Percentiles rank a stretch among this genome's conserved stretches.
Conservation (phyloP, 2,329 filamentous ascomycete genomes). For the Colletotrichum higginsianum region DNA sequence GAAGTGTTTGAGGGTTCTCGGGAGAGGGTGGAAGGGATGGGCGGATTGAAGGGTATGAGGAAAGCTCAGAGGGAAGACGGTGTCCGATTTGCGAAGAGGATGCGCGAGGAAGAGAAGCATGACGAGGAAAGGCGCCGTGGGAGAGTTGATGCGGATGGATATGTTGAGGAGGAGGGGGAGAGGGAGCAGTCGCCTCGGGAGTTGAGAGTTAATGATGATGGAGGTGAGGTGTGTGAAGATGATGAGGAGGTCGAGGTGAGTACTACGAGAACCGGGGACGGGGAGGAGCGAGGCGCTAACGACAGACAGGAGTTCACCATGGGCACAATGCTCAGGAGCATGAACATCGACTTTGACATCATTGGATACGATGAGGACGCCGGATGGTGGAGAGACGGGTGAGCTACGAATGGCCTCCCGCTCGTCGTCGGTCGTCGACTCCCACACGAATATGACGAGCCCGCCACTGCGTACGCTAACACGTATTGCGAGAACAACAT, state of each 20-base stretch:
- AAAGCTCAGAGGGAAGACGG: constrained; percentile 42
- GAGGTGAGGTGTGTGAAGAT: background rate
- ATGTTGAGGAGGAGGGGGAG: background rate
- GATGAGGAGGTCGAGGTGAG: constrained; percentile 18
- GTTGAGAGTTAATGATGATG: constrained; percentile 6
- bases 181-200: background rate
- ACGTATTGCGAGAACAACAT: background rate
- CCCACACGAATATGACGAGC: too few species aligned
- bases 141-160: background rate
- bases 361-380: constrained; percentile 44
- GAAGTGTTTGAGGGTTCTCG: constrained; percentile 38
- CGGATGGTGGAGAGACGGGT: constrained; percentile 41
- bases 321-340: constrained; percentile 43
- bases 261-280: background rate
- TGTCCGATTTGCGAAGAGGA: constrained; percentile 52
- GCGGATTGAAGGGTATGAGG: constrained; percentile 31
- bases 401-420: background rate
- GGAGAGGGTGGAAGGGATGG: constrained; percentile 34
- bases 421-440: background rate
- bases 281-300: constrained; percentile 11
- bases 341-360: constrained; percentile 40
- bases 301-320: constrained; percentile 40
- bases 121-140: constrained; percentile 39
- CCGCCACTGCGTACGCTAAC: too few species aligned
- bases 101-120: constrained; percentile 51